Evolutionary conservation across 2,329 filamentous ascomycete species (phyloP), one percentile per base, ranked within the genome.

Genomic region (Cryphonectria japonica): DNA sequence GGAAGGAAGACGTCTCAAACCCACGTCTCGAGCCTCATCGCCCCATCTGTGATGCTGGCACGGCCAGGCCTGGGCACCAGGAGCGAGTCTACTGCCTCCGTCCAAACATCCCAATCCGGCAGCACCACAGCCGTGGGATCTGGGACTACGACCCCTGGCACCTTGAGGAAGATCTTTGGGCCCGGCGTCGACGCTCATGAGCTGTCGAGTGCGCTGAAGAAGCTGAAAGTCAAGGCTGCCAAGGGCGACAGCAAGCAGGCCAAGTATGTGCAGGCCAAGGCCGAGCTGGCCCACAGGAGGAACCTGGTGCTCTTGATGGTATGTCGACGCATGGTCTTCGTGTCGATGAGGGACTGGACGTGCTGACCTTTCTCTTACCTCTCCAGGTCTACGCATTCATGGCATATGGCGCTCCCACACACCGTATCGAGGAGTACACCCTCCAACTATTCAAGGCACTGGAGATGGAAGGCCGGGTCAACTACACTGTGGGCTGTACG

Each of bases 401-500:
- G 71, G 71, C 71, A 1, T 73, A 71, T 16, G 69, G 67, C 7
- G 69, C 71, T 5, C 72, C 72, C 16, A 57, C 70, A 5, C 71
- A 73, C 39, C 72, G 72, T 19, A 72, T 73, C 26, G 72, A 73
- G 34, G 68, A 73, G 39, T 73, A 73, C 39, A 72, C 71, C 2
- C 71, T 73, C 29, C 61, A 65, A 8, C 37, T 73, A 5, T 72
- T 73, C 64, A 73, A 69, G 52, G 67, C 50, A 5, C 60, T 73
- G 14, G 72, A 72, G 37, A 73, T 73, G 68, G 72, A 73, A 14
- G 72, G 72, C 2, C 62, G 72, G n/a, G 71, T 72, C 46, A 73
- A 73, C 66, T 73, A 73, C 46, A 73, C 72, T 7, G 72, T 73
- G 11, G 72, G 72, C 39, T 73, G 72, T 26, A 72, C 71, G 3